Percentiles rank a stretch among this genome's conserved stretches.
Conservation (phyloP, 345 rosid species). For the Iberis pinnata region DNA sequence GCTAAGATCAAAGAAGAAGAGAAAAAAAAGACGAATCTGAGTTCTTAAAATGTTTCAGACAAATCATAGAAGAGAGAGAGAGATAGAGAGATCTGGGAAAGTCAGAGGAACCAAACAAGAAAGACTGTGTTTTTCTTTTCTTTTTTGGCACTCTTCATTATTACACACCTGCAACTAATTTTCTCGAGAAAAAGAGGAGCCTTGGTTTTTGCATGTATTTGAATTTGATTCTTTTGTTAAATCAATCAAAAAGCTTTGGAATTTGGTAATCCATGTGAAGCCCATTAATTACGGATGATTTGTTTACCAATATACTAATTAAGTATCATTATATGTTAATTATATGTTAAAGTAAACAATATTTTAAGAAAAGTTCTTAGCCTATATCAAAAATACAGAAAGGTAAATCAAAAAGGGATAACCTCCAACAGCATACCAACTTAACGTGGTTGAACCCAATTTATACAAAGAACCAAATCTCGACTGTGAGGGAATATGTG, state of each 20-base stretch:
- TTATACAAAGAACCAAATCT: background rate
- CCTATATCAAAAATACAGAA: conserved; percentile 3
- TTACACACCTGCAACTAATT: conserved; percentile 22
- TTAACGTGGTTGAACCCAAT: background rate
- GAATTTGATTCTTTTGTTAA: background rate
- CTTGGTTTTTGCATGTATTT: conserved; percentile 16
- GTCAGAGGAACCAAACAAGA: conserved; percentile 26
- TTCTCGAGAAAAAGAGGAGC: conserved; percentile 24
- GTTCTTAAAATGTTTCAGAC: conserved; percentile 16
- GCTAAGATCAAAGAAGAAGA: background rate
- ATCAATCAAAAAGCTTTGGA: conserved; percentile 9
- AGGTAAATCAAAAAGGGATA: background rate
- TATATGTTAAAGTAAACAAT: too few relatives aligned
- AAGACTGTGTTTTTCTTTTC: background rate
- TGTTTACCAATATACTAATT: background rate
- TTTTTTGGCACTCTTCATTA: background rate
- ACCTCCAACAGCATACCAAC: conserved; percentile 4
- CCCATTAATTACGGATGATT: conserved; percentile 24
- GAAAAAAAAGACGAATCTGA: conserved; percentile 2
- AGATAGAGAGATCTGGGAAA: conserved; percentile 6
- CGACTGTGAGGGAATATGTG: background rate
- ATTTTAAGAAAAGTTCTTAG: background rate
- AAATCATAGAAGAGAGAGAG: background rate
- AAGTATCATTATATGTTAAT: conserved; percentile 1
- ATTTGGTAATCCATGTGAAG: conserved; percentile 25